Percentiles rank a stretch among this genome's conserved stretches.
These are phyloP conservation scores for Torulaspora gathmanii DNA, from an alignment of 805 yeast genomes.

Conservation along the genomic window DNA sequence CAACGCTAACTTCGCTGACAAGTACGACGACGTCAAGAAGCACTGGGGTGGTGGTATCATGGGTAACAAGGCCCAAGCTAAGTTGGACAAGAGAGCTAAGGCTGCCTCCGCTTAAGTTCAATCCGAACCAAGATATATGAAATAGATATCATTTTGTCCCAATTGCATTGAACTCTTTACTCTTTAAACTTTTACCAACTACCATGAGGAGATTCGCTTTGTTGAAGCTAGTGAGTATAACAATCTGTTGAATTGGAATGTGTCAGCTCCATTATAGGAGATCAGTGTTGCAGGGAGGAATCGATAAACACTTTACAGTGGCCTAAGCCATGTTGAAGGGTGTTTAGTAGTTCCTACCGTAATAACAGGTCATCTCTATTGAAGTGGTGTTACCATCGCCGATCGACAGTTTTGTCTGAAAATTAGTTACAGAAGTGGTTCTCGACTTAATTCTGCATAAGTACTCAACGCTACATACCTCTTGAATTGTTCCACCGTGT, in stretches of 20 bases:
- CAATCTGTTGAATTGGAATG: not conserved
- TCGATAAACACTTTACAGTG: constrained; percentile 2
- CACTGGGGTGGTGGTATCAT: constrained; percentile 99
- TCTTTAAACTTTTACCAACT: not conserved
- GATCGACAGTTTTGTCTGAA: not conserved
- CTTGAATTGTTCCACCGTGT: constrained; percentile 4
- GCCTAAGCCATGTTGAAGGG: constrained; percentile 8
- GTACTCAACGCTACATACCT: constrained; percentile 3
- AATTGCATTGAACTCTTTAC: constrained; percentile 12
- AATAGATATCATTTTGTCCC: constrained; percentile 13
- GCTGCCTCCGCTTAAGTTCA: constrained; percentile 39
- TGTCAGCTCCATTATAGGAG: constrained; percentile 14
- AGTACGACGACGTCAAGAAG: constrained; percentile 93
- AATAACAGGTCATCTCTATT: constrained; percentile 17
- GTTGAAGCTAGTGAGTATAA: constrained; percentile 12
- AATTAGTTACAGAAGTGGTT: constrained; percentile 10
- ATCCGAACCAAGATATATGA: constrained; percentile 8
- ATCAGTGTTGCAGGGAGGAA: constrained; percentile 10
- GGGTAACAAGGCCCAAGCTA: constrained; percentile 90
- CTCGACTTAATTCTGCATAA: constrained; percentile 5
- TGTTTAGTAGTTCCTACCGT: not conserved
- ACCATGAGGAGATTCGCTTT: constrained; percentile 3
- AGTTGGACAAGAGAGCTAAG: constrained; percentile 71
- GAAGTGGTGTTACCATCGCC: constrained; percentile 9
- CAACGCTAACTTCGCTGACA: constrained; percentile 87